These are phyloP conservation scores for Candida insectorum DNA, from an alignment of 805 yeast genomes.

Conservation along the genomic window DNA sequence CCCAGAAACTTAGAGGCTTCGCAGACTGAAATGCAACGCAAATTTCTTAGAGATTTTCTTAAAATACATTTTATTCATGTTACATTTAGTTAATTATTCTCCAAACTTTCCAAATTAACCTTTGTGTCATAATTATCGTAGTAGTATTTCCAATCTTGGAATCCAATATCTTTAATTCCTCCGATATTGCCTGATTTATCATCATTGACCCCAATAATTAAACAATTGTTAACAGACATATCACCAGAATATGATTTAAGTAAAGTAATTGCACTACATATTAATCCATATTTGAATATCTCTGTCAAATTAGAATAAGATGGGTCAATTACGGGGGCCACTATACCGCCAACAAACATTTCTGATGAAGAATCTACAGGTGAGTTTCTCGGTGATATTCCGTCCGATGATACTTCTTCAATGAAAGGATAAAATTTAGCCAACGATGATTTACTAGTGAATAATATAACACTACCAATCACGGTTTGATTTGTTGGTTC, in stretches of 20 bases:
- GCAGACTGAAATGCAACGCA: no score
- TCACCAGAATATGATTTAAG: conserved; percentile 32
- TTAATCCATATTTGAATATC: conserved; percentile 53
- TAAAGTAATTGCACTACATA: conserved; percentile 53
- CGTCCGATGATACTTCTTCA: conserved; percentile 30
- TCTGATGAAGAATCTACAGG: neutral
- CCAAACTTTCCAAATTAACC: no score
- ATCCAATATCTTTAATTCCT: conserved; percentile 43
- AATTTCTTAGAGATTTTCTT: no score
- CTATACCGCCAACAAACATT: conserved; percentile 44
- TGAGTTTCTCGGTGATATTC: conserved; percentile 2
- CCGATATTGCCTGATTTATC: conserved; percentile 24
- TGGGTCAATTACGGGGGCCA: conserved; percentile 53
- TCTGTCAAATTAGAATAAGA: conserved; percentile 50
- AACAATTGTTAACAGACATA: conserved; percentile 28
- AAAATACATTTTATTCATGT: no score
- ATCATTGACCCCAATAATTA: conserved; percentile 35
- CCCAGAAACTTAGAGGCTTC: no score
- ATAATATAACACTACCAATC: conserved; percentile 50
- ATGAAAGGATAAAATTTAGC: conserved; percentile 52
- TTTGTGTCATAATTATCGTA: conserved; percentile 31
- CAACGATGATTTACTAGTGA: conserved; percentile 43
- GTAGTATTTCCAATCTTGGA: conserved; percentile 35
- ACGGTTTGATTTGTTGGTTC: conserved; percentile 52
- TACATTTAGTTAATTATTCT: no score